Base-by-base conservation (phyloP, 176 grass and related monocot genomes). In the Oryza coarctata region DNA sequence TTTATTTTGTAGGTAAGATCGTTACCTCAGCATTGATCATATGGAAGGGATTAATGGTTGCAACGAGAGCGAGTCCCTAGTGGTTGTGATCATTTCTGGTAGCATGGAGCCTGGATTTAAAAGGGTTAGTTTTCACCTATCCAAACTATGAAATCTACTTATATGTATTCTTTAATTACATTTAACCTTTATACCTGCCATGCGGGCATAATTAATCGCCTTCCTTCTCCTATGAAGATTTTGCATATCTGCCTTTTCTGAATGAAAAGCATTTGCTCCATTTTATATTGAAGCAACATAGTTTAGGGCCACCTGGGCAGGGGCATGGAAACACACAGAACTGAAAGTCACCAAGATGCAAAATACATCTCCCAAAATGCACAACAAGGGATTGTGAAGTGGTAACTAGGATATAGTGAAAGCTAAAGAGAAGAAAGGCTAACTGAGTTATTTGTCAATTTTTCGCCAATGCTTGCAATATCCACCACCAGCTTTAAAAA, bases 51-150 rank as follows among this genome's bases (percentile, higher is more conserved):
- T 73, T 94, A 43, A 80, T 90, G 69, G 49, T 83, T 22, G 13
- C 61, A 27, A 94, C 91, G 91, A 85, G 47, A 90, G 80, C 0
- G 89, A 94, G 40, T 94, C 86, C 0, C 92, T 86, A 1, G 62
- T 94, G 34, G 86, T 94, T 22, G 92, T 94, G 9, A 86, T 94
- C 73, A 71, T 94, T 63, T 94, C 86, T 78, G 89, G 29, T 43
- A 94, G 89, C 55, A 91, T 91, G 86, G 89, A 91, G 74, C 92
- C 89, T 87, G 92, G 89, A n/a, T 89, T 94, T 39, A 81, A 87
- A 82, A 94, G 80, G 76, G 92, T 91, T 7, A 49, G 68, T 39
- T 85, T 80, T 7, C 15, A 31, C 28, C 60, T 55, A 12, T 1
- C 23, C 7, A 27, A 20, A 17, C 38, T 57, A 29, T 1, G 11